Evolutionary conservation across 2,329 filamentous ascomycete genomes (phyloP), one percentile per base, ranked within the genome.

Genomic region (Talaromyces sp.): DNA sequence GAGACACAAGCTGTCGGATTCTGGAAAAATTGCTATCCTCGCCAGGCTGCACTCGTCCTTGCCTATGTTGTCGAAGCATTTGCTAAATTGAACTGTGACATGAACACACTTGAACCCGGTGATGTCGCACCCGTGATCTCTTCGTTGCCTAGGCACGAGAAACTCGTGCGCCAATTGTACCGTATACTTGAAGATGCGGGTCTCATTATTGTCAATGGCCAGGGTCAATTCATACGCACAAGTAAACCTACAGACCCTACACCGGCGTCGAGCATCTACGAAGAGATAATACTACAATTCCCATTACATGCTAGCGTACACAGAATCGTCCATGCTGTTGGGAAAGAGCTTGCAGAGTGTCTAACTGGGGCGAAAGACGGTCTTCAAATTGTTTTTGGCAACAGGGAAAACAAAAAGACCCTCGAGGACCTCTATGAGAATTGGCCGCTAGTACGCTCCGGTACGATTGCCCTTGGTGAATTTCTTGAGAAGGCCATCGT

Each of bases 351-450:
- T 27, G 60, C 60, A 16, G 47, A 43, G 14, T 62, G 60, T 56
- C 39, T 62, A 13, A 43, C 24, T 43, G 60, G 60, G 10, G 37
- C 8, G 9, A 45, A 19, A 33, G 60, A 62, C n/a, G 45, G 45
- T 37, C 22, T 62, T 22, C 47, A 56, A 33, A 37, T 62, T 4
- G 16, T 62, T 16, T 62, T 62, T 41, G 31, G 60, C 24, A 62
- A 56, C 16, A 41, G 22, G 24, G 50, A 54, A 62, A 41, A 56
- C 35, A 37, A 41, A 2, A 60, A 69, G 19, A 66, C 74, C 2
- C 63, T 81, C 0, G 76, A 74, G n/a, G 74, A 79, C 43, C 70
- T 80, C 0, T 81, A 81, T 64, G 68, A 67, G 2, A 70, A 68
- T 57, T 66, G 54, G 50, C 73, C 71, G 9, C 45, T 64, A 43